Evolutionary conservation across 192 early-diverging fungal genomes (phyloP), one percentile per base, ranked within the genome.

Genomic region (Gamsiella multidivaricata): DNA sequence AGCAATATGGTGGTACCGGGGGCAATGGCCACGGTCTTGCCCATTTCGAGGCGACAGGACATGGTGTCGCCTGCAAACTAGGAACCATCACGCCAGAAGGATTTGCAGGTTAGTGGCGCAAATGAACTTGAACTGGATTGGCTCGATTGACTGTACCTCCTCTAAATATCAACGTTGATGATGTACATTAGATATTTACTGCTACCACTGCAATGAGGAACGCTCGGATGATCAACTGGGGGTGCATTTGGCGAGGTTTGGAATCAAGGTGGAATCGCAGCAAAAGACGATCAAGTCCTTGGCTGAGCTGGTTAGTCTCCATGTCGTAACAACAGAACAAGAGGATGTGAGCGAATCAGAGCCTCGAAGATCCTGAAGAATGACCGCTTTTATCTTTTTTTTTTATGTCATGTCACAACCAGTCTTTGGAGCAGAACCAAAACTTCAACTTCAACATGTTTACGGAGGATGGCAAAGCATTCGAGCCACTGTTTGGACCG

Each of bases 1-100:
- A 91, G 51, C 97, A 99, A 79, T 96, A 89, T 80, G 97, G 94
- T 20, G 97, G 97, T 11, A 76, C 87, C 20, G 94, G 93, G 11
- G 97, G 97, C 17, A 99, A 98, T 79, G 91, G 94, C 58, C 97
- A 99, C 69, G 97, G 91, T 0, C 78, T 97, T 25, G 84, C 71
- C 0, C 97, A 99, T 83, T 96, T 84, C 74, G 88, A 94, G 42
- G 73, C 82, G 20, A 94, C 94, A 0, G 87, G 87, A 0, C 97
- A 99, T 78, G 84, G 86, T 10, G 91, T 98, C 2, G 86, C 92
- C 20, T 89, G 92, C 45, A 99, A 99, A 68, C 86, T 98, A 9
- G 97, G 97, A 10, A 97, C 97, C 4, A 98, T 99, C 52, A 97
- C 97, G 7, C 95, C 96, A 45, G 96, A 99, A 79, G 97, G 97